Conservation (phyloP, 176 grass and related monocot species). For the Panicum miliaceum region DNA sequence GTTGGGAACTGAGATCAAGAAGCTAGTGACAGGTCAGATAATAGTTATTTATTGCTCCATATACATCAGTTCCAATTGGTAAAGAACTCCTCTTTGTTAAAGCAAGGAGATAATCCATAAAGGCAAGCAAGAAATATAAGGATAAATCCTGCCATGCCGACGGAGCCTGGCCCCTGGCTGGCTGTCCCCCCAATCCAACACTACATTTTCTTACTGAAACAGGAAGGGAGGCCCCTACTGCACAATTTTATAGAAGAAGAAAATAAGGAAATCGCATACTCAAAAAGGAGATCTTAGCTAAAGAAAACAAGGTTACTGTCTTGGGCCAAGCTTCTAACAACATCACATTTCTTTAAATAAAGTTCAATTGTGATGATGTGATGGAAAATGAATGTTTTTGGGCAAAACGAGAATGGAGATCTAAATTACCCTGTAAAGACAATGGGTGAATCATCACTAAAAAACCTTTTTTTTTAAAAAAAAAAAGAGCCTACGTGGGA, state of each 20-base stretch:
- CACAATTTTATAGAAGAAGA: neutral
- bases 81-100: neutral
- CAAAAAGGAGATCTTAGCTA: neutral
- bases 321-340: no score
- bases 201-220: neutral
- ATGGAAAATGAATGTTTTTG: neutral
- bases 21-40: neutral
- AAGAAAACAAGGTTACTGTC: neutral
- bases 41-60: neutral
- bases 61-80: neutral
- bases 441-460: conserved; percentile 9
- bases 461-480: neutral
- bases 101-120: neutral
- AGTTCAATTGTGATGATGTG: neutral
- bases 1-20: neutral
- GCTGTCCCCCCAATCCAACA: neutral
- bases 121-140: neutral
- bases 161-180: neutral
- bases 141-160: neutral
- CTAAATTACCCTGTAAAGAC: neutral
- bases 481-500: neutral
- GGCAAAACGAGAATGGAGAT: neutral
- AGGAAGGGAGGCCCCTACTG: neutral
- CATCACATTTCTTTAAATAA: neutral
- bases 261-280: neutral